Base-by-base conservation (phyloP, 2,329 filamentous ascomycete genomes). In the Diaporthe velutina region DNA sequence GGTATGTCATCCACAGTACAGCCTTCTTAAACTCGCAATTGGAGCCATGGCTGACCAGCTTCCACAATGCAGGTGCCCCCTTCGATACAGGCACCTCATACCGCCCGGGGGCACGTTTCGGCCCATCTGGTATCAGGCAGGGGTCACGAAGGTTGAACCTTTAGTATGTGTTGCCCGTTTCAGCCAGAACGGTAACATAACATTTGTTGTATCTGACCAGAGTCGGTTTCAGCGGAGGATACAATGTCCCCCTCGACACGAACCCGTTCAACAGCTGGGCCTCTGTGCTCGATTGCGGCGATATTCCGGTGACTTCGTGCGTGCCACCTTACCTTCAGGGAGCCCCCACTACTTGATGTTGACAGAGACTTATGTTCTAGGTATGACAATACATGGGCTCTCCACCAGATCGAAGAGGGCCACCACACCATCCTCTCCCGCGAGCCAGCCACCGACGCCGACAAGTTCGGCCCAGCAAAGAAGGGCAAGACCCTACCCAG, bases 61-160 rank as follows among this genome's bases (percentile, higher is more conserved):
- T 4, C 3, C 25, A 17, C 9, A 9, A 10, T 1, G 17, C 28
- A 94, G 93, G 93, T 57, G 94, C 94, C 54, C 94, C 95, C 0
- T 97, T 97, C 78, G 95, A 97, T 82, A 96, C 95, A 0, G 94
- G 94, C 70, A 97, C 94, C 35, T 96, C 94, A 0, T 97, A 97
- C 84, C 88, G 94, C 70, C 95, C 94, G 4, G 94, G 95, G 78
- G 95, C 95, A 75, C 90, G 95, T 48, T 97, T 97, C 79, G 95
- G 95, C 0, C 95, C 95, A 13, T 94, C 92, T 42, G 94, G 94
- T 64, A 96, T 97, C 79, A 91, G 95, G 82, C 95, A 97, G 88
- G 95, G 94, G 84, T 96, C 94, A 81, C 92, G 94, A 80, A 90
- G 94, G 78, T 90, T 97, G 78, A 97, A 96, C 85, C 92, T 97